A percentile compares a stretch with the other conserved stretches of the same genome.
phyloP scores from a whole-genome alignment of 495 filamentous ascomycete genomes.

The Neurospora sp. region DNA sequence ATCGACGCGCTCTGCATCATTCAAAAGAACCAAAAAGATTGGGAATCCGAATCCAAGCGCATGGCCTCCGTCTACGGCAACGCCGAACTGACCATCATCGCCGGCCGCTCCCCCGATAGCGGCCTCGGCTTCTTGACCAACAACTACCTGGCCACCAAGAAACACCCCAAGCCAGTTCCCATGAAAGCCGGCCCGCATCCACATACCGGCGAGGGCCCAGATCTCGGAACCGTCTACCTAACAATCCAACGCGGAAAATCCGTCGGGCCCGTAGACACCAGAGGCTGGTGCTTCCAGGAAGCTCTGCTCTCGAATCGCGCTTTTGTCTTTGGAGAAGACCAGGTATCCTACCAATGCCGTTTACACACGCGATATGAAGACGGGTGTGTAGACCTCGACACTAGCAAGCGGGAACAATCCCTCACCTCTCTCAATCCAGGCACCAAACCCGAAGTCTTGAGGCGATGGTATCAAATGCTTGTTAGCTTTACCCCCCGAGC shows the following conservation, averaged over 20 bases:
- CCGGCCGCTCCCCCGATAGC: not conserved
- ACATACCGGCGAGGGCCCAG: not conserved
- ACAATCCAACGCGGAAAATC: not conserved
- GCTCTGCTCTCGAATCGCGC: not conserved
- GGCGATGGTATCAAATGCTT: slow-evolving; percentile 1
- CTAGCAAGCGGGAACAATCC: not conserved
- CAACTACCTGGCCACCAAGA: not conserved
- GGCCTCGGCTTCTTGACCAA: not conserved
- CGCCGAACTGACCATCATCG: not conserved
- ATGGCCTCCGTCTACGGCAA: not conserved
- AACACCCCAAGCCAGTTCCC: not conserved
- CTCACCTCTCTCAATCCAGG: not conserved
- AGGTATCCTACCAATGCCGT: not conserved
- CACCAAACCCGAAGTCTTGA: not conserved
- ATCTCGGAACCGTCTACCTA: not conserved
- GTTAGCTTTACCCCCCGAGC: not conserved
- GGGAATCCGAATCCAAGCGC: not conserved
- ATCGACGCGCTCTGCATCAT: not conserved
- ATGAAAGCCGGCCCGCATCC: not conserved
- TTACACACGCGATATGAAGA: not conserved
- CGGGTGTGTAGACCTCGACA: not conserved
- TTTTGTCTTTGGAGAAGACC: not conserved
- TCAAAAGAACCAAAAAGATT: not conserved
- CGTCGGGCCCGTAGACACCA: not conserved
- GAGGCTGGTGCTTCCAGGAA: slow-evolving; percentile 5